Percentiles rank a stretch among this genome's conserved stretches.
Evolutionary conservation across 2,329 filamentous ascomycete genomes (phyloP).

Genomic region (Colletotrichum eleusines): DNA sequence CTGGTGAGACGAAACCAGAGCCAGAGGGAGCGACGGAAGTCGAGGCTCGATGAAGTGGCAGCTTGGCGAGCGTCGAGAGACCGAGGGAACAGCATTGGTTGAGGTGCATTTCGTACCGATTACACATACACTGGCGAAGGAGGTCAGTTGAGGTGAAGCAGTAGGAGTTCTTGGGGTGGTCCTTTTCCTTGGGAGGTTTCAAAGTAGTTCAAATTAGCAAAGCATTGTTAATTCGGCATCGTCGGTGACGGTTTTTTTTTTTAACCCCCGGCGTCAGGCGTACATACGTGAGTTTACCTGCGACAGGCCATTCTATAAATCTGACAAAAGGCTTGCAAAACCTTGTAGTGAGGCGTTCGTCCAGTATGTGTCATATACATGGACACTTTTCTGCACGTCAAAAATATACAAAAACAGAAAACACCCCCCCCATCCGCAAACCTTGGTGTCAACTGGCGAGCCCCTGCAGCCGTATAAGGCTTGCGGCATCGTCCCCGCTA

Average conservation of each 20-base stretch:
- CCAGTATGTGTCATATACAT: neutral
- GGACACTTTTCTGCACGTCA: neutral
- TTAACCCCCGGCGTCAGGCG: no score
- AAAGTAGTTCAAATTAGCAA: constrained; percentile 29
- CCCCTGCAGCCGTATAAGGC: constrained; percentile 1
- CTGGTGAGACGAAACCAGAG: constrained; percentile 39
- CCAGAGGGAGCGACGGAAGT: constrained; percentile 38
- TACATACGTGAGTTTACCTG: neutral
- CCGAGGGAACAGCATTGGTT: constrained; percentile 31
- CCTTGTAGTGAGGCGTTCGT: constrained; percentile 15
- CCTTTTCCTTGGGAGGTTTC: constrained; percentile 5
- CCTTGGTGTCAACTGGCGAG: neutral
- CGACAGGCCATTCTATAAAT: constrained; percentile 1
- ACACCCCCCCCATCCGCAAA: neutral
- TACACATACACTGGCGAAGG: constrained; percentile 18
- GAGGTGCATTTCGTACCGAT: constrained; percentile 32
- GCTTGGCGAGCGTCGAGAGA: constrained; percentile 11
- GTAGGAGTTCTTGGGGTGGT: neutral
- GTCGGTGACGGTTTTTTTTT: neutral
- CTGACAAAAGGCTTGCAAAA: constrained; percentile 17
- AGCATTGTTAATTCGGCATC: constrained; percentile 1
- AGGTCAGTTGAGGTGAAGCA: constrained; percentile 5
- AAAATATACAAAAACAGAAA: neutral
- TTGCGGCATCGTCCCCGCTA: constrained; percentile 9
- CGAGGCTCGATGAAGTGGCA: constrained; percentile 17